Conservation (phyloP, 148 eudicot species). For the Spergularia bocconei region DNA sequence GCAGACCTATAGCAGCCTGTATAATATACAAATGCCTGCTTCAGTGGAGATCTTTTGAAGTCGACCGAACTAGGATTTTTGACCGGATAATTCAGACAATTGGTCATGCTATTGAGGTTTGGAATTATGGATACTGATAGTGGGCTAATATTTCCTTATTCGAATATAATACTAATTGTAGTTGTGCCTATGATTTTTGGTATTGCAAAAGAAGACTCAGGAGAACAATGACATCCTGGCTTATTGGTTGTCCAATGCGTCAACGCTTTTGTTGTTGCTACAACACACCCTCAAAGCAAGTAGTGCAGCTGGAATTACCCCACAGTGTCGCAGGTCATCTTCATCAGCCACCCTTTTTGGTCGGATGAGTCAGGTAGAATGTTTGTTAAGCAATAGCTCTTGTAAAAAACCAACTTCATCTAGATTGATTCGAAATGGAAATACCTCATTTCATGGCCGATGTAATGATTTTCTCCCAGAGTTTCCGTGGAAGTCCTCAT, state of each 20-base stretch:
- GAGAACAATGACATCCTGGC: conserved; percentile 85
- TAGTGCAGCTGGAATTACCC: conserved; percentile 81
- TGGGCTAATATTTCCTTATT: not conserved
- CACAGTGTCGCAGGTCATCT: conserved; percentile 83
- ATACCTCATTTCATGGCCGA: not conserved
- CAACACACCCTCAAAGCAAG: conserved; percentile 96
- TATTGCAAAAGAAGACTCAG: conserved; percentile 50
- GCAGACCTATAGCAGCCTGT: conserved; percentile 92
- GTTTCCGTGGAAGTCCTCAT: conserved; percentile 83
- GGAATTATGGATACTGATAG: conserved; percentile 14
- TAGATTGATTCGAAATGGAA: not conserved
- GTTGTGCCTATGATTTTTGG: not conserved
- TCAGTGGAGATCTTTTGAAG: conserved; percentile 99
- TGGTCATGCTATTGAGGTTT: conserved; percentile 92
- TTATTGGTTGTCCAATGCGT: conserved; percentile 97
- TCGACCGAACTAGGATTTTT: conserved; percentile 87
- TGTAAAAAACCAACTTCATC: not conserved
- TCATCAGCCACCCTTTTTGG: conserved; percentile 74
- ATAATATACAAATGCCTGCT: conserved; percentile 89
- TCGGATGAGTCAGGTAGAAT: conserved; percentile 65
- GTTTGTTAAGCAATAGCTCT: conserved; percentile 5
- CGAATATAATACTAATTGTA: conserved; percentile 3
- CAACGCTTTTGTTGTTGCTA: conserved; percentile 79
- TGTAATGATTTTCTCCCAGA: conserved; percentile 32
- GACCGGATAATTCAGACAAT: conserved; percentile 89